phyloP scores from a whole-genome alignment of 768 basidiomycete genomes.

The Lentinula aciculospora region DNA sequence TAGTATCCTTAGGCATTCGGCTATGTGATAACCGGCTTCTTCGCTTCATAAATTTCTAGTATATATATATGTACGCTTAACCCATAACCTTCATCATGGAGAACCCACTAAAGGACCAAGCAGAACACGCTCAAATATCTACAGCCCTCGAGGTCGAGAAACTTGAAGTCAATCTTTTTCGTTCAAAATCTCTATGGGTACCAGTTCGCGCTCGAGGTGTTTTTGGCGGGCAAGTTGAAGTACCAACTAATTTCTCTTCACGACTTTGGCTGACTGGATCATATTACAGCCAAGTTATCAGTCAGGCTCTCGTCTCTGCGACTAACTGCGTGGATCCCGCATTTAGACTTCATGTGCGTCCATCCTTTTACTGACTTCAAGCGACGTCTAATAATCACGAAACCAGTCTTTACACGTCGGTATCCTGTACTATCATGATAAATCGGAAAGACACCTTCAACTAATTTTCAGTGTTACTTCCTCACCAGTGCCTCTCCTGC shows the following conservation, averaged over 20 bases:
- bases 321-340: slow-evolving; percentile 65
- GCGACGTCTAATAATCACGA: neutral
- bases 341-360: slow-evolving; percentile 68
- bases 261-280: neutral
- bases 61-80: slow-evolving; percentile 18
- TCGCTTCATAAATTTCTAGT: neutral
- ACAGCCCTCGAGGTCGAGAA: slow-evolving; percentile 74
- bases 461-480: slow-evolving; percentile 65
- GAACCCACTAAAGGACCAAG: slow-evolving; percentile 33
- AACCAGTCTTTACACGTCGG: slow-evolving; percentile 67
- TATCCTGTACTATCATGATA: slow-evolving; percentile 1
- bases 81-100: slow-evolving; percentile 20
- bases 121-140: slow-evolving; percentile 64
- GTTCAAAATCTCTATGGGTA: slow-evolving; percentile 68
- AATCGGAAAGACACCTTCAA: slow-evolving; percentile 6
- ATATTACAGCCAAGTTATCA: slow-evolving; percentile 63
- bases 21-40: slow-evolving; percentile 6
- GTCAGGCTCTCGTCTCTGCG: slow-evolving; percentile 78
- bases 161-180: slow-evolving; percentile 71
- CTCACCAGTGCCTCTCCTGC: slow-evolving; percentile 68
- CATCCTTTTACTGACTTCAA: neutral
- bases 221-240: slow-evolving; percentile 71
- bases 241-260: neutral
- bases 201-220: slow-evolving; percentile 64
- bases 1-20: neutral